A percentile compares a stretch with the other conserved stretches of the same genome.
Evolutionary conservation across 2,329 filamentous ascomycete genomes (phyloP).

Genomic region (Bisporella sp.): DNA sequence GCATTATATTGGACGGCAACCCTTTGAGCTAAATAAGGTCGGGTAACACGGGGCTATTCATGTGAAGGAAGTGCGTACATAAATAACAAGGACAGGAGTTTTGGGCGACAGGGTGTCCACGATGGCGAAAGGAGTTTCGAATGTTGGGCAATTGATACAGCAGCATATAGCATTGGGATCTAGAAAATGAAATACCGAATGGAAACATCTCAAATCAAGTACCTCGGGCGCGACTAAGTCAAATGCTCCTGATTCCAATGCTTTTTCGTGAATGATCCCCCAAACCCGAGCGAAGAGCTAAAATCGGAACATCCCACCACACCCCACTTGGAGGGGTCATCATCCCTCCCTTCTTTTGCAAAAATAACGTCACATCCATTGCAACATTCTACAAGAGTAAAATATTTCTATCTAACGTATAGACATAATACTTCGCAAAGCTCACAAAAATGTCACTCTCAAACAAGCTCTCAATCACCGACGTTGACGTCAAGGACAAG

Average conservation of each 20-base stretch:
- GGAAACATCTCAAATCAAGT: no score
- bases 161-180: no score
- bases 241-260: no score
- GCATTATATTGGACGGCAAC: background rate
- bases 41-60: no score
- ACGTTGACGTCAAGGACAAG: conserved; percentile 97
- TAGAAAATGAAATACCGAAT: no score
- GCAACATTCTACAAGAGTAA: background rate
- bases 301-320: conserved; percentile 7
- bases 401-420: conserved; percentile 1
- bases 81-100: no score
- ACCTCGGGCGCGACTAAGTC: no score
- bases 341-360: conserved; percentile 14
- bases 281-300: background rate
- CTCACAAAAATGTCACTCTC: conserved; percentile 80
- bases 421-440: conserved; percentile 4
- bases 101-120: no score
- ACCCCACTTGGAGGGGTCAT: conserved; percentile 19
- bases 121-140: no score
- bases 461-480: conserved; percentile 94
- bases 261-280: background rate
- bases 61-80: no score
- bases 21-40: no score
- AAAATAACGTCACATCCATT: conserved; percentile 1
- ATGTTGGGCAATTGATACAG: no score